phyloP scores from a whole-genome alignment of 2,329 filamentous ascomycete genomes.

The Colletotrichum incanum region DNA sequence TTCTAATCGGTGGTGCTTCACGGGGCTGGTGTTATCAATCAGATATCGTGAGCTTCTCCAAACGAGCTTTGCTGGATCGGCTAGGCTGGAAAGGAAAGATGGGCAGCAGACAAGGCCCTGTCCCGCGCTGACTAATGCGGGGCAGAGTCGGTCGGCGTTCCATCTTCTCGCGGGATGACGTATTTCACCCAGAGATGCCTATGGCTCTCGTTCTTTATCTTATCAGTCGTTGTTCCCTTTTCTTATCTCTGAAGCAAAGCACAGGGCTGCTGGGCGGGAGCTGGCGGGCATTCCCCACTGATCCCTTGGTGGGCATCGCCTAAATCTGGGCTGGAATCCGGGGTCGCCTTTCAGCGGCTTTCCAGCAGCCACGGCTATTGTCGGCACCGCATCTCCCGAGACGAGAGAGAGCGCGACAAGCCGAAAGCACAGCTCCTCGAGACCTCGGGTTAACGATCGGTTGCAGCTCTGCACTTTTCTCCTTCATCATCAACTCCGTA shows the following conservation, averaged over 20 bases:
- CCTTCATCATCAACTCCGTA: not conserved
- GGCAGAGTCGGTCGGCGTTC: constrained; percentile 17
- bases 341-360: constrained; percentile 40
- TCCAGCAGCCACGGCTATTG: constrained; percentile 35
- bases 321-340: constrained; percentile 21
- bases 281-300: constrained; percentile 2
- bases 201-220: constrained; percentile 20
- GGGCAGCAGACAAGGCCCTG: constrained; percentile 10
- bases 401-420: constrained; percentile 15
- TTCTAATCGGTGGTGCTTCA: constrained; percentile 47
- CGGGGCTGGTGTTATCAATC: constrained; percentile 7
- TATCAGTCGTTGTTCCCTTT: constrained; percentile 9
- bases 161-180: constrained; percentile 30
- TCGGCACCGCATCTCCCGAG: constrained; percentile 24
- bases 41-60: constrained; percentile 32
- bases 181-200: not conserved
- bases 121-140: constrained; percentile 38
- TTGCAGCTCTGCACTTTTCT: constrained; percentile 3
- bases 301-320: not conserved
- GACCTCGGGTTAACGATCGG: constrained; percentile 32
- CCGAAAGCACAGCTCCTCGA: constrained; percentile 36
- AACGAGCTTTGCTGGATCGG: constrained; percentile 22
- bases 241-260: too few species aligned
- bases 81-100: constrained; percentile 33
- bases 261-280: not conserved